phyloP scores from a whole-genome alignment of 495 filamentous ascomycete genomes.

The Poronia punctata region DNA sequence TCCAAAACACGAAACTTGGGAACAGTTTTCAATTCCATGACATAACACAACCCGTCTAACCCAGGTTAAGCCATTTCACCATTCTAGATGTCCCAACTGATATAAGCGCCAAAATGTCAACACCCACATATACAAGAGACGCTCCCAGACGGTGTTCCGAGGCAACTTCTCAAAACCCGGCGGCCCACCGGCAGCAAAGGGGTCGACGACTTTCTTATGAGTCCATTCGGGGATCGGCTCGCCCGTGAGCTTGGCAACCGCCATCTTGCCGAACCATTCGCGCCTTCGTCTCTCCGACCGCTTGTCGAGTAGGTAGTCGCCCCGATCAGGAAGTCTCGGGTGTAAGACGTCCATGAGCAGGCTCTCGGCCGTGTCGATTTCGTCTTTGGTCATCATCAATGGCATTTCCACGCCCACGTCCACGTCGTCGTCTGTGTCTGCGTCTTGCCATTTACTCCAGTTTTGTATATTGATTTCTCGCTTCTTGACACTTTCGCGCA shows the following conservation, averaged over 20 bases:
- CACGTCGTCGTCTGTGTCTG: background rate
- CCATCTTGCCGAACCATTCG: background rate
- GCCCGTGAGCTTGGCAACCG: background rate
- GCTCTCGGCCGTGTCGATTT: background rate
- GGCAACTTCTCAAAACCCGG: background rate
- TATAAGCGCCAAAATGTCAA: constrained; percentile 1
- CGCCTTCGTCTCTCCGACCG: background rate
- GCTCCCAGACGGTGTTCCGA: background rate
- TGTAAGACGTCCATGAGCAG: background rate
- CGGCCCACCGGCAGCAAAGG: background rate
- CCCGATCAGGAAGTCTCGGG: background rate
- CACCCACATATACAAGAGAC: constrained; percentile 1
- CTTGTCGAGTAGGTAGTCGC: background rate
- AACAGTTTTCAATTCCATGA: too few relatives aligned
- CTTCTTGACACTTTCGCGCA: background rate
- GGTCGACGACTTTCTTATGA: background rate
- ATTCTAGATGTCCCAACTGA: background rate
- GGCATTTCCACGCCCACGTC: too few relatives aligned
- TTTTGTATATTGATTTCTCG: background rate
- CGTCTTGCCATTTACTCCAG: background rate
- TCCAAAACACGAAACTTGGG: too few relatives aligned
- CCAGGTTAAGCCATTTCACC: too few relatives aligned
- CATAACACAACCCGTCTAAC: too few relatives aligned
- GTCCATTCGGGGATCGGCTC: background rate
- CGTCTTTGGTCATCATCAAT: background rate